Percentiles rank a stretch among this genome's conserved stretches.
These are phyloP conservation scores for Fusarium vanettenii DNA, from an alignment of 2,329 filamentous ascomycete species.

Conservation along the genomic window DNA sequence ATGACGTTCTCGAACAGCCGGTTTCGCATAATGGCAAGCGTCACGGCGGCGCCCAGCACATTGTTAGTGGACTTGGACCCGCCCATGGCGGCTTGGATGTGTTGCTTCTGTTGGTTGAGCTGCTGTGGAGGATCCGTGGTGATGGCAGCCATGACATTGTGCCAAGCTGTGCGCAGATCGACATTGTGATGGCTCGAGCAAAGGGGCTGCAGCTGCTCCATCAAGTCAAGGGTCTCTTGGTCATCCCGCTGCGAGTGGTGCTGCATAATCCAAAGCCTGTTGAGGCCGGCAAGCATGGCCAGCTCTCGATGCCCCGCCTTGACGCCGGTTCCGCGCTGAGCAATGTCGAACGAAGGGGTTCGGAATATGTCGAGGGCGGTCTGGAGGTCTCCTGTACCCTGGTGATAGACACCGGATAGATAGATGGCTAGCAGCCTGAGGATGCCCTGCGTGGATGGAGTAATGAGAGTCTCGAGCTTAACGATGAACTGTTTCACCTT, in stretches of 20 bases:
- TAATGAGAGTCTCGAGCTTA: constrained; percentile 60
- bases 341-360: constrained; percentile 64
- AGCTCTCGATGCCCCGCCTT: constrained; percentile 71
- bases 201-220: constrained; percentile 74
- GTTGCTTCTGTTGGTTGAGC: constrained; percentile 82
- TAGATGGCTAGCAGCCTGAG: constrained; percentile 70
- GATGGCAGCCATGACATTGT: constrained; percentile 78
- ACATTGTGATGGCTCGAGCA: constrained; percentile 77
- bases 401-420: constrained; percentile 78
- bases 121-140: constrained; percentile 70
- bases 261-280: constrained; percentile 79
- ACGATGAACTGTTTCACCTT: constrained; percentile 69
- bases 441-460: constrained; percentile 55
- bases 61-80: constrained; percentile 78
- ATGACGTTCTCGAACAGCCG: constrained; percentile 86
- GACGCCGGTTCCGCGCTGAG: constrained; percentile 51
- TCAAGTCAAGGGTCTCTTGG: constrained; percentile 67
- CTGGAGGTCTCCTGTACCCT: constrained; percentile 80
- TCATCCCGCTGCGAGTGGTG: constrained; percentile 68
- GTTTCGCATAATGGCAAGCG: constrained; percentile 85
- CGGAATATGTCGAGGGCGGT: constrained; percentile 75
- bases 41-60: constrained; percentile 83
- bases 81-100: constrained; percentile 78
- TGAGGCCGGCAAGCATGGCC: constrained; percentile 74
- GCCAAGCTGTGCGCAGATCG: constrained; percentile 82